Evolutionary conservation across 345 rosid genomes (phyloP).

Genomic region (Eucalyptus virginea): DNA sequence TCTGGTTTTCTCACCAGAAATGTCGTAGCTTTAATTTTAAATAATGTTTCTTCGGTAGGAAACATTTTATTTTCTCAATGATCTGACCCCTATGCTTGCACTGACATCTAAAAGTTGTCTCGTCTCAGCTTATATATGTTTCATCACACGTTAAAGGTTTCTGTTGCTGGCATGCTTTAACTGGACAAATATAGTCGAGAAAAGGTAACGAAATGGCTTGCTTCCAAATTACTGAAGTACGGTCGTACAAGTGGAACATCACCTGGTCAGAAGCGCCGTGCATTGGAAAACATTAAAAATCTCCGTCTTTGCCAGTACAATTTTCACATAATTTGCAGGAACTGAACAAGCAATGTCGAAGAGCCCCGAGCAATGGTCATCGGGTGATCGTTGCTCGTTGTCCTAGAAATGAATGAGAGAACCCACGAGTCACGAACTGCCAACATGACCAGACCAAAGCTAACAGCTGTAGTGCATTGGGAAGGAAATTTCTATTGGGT

Average conservation of each 20-base stretch:
- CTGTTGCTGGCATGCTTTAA: not conserved
- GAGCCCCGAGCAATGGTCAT: not conserved
- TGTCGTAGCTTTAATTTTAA: not conserved
- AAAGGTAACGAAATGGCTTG: not conserved
- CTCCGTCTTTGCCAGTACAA: not conserved
- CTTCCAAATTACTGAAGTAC: not conserved
- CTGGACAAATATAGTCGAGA: not conserved
- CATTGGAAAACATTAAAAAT: not conserved
- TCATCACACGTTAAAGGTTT: not conserved
- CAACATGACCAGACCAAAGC: not conserved
- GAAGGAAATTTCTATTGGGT: not conserved
- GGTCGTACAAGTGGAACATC: not conserved
- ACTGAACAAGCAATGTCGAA: not conserved
- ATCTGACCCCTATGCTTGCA: not conserved
- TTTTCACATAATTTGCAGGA: not conserved
- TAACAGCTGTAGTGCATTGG: not conserved
- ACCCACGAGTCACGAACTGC: not conserved
- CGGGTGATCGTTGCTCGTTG: not conserved
- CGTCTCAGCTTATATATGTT: not conserved
- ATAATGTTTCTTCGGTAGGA: not conserved
- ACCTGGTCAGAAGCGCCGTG: not conserved
- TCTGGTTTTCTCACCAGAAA: not conserved
- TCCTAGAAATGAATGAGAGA: not conserved
- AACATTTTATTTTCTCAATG: not conserved
- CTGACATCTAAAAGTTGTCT: not conserved